A percentile compares a stretch with the other conserved stretches of the same genome.
Conservation (phyloP, 2,329 filamentous ascomycete species). For the Colletotrichum phormii region DNA sequence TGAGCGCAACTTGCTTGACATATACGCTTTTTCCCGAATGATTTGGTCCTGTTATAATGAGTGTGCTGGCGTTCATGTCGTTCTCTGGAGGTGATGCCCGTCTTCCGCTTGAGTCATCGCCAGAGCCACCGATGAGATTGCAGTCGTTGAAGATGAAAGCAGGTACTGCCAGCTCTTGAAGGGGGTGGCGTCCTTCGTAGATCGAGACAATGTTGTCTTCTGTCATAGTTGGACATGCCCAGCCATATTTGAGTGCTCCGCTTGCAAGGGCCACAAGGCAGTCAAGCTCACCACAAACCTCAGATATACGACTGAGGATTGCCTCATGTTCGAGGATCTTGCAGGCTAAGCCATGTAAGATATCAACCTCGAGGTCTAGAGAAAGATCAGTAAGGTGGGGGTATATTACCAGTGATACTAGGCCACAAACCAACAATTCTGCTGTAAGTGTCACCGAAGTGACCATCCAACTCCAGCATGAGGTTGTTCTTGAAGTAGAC, state of each 20-base stretch:
- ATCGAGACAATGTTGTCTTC: constrained; percentile 78
- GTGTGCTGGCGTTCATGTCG: constrained; percentile 61
- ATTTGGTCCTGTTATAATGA: constrained; percentile 92
- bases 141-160: constrained; percentile 89
- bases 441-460: constrained; percentile 87
- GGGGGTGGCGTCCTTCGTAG: constrained; percentile 81
- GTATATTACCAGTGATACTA: background rate
- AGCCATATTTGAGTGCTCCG: constrained; percentile 80
- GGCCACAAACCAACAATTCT: constrained; percentile 77
- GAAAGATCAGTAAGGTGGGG: background rate
- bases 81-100: constrained; percentile 19
- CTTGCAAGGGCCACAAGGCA: constrained; percentile 83
- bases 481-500: constrained; percentile 88
- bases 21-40: constrained; percentile 98
- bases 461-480: constrained; percentile 83
- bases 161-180: constrained; percentile 86
- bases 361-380: constrained; percentile 87
- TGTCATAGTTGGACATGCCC: constrained; percentile 77
- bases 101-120: constrained; percentile 39
- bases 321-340: constrained; percentile 76
- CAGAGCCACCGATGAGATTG: constrained; percentile 71
- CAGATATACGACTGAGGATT: constrained; percentile 75
- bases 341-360: constrained; percentile 81
- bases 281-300: constrained; percentile 88
- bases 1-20: constrained; percentile 90